These are phyloP conservation scores for Apiospora malaysiana DNA, from an alignment of 2,329 filamentous ascomycete genomes.

Conservation along the genomic window DNA sequence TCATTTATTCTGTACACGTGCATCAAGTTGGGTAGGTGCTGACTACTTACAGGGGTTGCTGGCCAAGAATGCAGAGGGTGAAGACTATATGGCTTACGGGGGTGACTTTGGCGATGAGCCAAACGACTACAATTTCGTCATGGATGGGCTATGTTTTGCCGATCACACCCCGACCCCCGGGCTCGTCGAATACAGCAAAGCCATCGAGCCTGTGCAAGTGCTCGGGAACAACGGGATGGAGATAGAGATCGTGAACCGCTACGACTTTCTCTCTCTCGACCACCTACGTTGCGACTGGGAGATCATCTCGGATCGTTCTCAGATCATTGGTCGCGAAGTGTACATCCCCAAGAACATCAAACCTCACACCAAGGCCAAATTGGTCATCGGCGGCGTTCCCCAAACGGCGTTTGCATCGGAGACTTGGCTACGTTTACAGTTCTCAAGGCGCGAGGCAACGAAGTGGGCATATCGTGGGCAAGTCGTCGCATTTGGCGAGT, in stretches of 20 bases:
- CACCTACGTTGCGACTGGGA: slow-evolving; percentile 53
- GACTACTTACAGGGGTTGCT: slow-evolving; percentile 45
- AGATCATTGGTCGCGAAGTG: slow-evolving; percentile 43
- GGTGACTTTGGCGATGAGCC: slow-evolving; percentile 67
- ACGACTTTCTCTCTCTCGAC: slow-evolving; percentile 59
- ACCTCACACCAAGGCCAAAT: slow-evolving; percentile 46
- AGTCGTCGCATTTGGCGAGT: slow-evolving; percentile 56
- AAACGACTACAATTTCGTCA: slow-evolving; percentile 64
- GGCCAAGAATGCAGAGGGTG: slow-evolving; percentile 48
- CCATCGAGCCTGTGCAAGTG: slow-evolving; percentile 63
- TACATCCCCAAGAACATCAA: slow-evolving; percentile 50
- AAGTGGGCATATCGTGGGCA: slow-evolving; percentile 59
- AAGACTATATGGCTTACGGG: slow-evolving; percentile 61
- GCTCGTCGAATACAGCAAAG: slow-evolving; percentile 61
- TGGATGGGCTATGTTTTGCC: slow-evolving; percentile 59
- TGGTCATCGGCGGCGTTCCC: slow-evolving; percentile 42
- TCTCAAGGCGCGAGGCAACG: slow-evolving; percentile 49
- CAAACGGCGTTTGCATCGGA: slow-evolving; percentile 38
- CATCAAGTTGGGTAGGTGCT: background rate
- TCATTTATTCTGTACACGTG: background rate
- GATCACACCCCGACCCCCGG: slow-evolving; percentile 59
- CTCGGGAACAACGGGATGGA: slow-evolving; percentile 49
- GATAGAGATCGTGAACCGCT: slow-evolving; percentile 57
- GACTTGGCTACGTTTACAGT: slow-evolving; percentile 55
- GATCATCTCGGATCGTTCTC: slow-evolving; percentile 46